Percentiles rank a stretch among this genome's conserved stretches.
Evolutionary conservation across 2,329 filamentous ascomycete genomes (phyloP).

Genomic region (Cercospora janseana): DNA sequence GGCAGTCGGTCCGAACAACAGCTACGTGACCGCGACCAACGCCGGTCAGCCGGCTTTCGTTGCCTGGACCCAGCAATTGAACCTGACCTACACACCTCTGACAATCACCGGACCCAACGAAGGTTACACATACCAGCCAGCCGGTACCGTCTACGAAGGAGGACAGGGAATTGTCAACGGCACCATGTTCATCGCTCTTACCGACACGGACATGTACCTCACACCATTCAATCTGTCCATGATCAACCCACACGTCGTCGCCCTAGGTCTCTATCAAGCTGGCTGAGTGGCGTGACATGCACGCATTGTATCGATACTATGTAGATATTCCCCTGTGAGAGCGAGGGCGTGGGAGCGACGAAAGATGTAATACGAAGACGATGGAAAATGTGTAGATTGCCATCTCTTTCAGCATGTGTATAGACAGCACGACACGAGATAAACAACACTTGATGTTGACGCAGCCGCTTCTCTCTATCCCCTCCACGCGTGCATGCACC

Average conservation of each 20-base stretch:
- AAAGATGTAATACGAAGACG: neutral
- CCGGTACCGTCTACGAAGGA: conserved; percentile 63
- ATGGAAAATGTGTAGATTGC: neutral
- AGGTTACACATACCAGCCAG: conserved; percentile 71
- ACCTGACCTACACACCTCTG: conserved; percentile 52
- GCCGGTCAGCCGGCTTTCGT: conserved; percentile 65
- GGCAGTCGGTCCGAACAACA: conserved; percentile 75
- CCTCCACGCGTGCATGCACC: no score
- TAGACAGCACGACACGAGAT: no score
- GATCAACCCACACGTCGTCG: conserved; percentile 74
- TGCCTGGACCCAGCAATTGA: conserved; percentile 72
- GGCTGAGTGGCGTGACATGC: conserved; percentile 49
- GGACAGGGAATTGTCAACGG: conserved; percentile 68
- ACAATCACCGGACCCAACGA: conserved; percentile 64
- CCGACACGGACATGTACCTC: conserved; percentile 64
- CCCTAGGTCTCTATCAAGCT: conserved; percentile 73
- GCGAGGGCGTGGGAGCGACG: neutral
- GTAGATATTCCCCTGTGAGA: neutral
- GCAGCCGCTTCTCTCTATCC: no score
- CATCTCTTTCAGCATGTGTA: no score
- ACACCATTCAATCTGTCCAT: conserved; percentile 74
- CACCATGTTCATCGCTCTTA: conserved; percentile 76
- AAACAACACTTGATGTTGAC: no score
- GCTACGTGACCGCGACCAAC: conserved; percentile 64
- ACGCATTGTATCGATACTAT: neutral